Evolutionary conservation across 257 asterid genomes (phyloP), one percentile per base, ranked within the genome.

Genomic region (Solanum paucissectum): DNA sequence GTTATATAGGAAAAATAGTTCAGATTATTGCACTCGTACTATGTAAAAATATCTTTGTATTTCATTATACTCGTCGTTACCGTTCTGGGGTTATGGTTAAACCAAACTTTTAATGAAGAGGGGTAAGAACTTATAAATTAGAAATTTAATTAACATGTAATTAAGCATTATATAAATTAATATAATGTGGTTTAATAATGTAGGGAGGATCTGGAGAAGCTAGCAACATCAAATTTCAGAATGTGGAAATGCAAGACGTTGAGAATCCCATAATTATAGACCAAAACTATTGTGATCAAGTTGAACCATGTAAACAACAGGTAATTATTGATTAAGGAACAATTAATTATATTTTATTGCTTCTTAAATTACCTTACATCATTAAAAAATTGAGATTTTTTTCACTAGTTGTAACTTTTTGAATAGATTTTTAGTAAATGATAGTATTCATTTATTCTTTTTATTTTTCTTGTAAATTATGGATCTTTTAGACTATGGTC

Each of bases 181-280:
- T 81, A 29, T 9, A 16, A 81, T 16, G 27, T 79, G 27, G 82
- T 87, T 25, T 69, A 32, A 69, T 71, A 25, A 66, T 85, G 25
- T 92, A 96, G 98, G 99, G 99, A 13, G 99, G 98, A 71, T 94
- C 95, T 18, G 99, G 99, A 83, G 94, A 92, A 88, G 98, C 95
- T 87, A 94, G 90, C 90, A 94, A 94, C 92, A 95, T 96, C 77
- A 93, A 87, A 69, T 96, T 96, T 88, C 93, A 89, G 81, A 94
- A 95, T 52, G 83, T 96, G 44, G 89, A 89, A 75, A 94, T 95
- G 98, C 62, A 90, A 11, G 87, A 93, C 79, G 99, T 95, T 58
- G 12, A 91, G 82, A 94, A 95, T 85, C 99, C 99, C 25, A 95
- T 95, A 73, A 93, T 96, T 79, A 91, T 96, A 29, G 98, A 96